Conservation (phyloP, 2,329 filamentous ascomycete genomes). For the Colletotrichum sansevieriae region DNA sequence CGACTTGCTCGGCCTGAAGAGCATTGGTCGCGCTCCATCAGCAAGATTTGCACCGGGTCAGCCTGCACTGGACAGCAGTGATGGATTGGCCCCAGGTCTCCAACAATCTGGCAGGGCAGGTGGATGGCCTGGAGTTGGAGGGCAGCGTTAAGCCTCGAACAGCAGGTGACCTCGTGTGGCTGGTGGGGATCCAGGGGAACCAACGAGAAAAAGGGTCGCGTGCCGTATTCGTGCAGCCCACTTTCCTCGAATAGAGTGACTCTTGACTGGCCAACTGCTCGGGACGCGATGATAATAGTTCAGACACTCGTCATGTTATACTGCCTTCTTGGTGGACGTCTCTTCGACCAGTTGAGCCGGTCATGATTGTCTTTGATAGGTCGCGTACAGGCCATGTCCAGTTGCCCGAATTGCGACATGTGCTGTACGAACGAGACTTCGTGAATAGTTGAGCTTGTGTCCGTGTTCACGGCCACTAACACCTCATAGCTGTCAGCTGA, state of each 20-base stretch:
- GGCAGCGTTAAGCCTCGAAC: not conserved
- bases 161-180: conserved; percentile 21
- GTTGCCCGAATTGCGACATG: not conserved
- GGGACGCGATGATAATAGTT: too few species aligned
- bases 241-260: too few species aligned
- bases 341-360: not conserved
- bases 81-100: not conserved
- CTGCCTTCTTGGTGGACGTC: too few species aligned
- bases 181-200: not conserved
- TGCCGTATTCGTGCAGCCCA: too few species aligned
- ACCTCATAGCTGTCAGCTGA: conserved; percentile 20
- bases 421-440: conserved; percentile 11
- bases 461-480: conserved; percentile 13
- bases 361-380: not conserved
- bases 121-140: conserved; percentile 12
- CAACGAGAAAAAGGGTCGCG: too few species aligned
- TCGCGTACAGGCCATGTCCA: not conserved
- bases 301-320: too few species aligned
- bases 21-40: not conserved
- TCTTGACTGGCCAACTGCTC: too few species aligned
- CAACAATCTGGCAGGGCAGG: not conserved
- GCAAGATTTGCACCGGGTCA: conserved; percentile 16
- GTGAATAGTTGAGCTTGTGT: conserved; percentile 17
- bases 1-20: not conserved
- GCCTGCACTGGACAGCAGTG: conserved; percentile 8